phyloP scores from a whole-genome alignment of 106 monocot species.

The Dioscorea dumetorum region DNA sequence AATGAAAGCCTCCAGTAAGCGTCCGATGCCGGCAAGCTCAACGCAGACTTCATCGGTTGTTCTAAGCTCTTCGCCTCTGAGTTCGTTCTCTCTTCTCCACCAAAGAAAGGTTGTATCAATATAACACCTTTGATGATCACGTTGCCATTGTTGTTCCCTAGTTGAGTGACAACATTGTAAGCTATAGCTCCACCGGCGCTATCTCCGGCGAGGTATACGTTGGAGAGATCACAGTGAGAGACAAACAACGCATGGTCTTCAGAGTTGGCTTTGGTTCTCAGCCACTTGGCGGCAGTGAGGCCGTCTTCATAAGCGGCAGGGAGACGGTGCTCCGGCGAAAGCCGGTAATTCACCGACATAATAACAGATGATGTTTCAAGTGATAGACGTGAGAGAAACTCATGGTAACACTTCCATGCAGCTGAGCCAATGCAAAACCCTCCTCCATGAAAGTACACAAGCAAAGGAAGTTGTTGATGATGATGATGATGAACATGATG shows the following conservation, averaged over 20 bases:
- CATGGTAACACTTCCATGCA: conserved; percentile 79
- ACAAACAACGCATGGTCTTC: conserved; percentile 28
- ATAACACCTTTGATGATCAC: conserved; percentile 29
- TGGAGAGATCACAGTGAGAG: conserved; percentile 24
- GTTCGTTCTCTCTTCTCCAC: conserved; percentile 43
- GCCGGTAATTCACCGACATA: conserved; percentile 72
- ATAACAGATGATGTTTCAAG: conserved; percentile 22
- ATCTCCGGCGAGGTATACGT: conserved; percentile 68
- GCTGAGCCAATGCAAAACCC: conserved; percentile 88
- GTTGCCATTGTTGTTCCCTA: not conserved
- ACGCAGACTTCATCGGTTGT: conserved; percentile 43
- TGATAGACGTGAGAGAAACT: conserved; percentile 42
- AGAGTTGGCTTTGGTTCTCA: conserved; percentile 25
- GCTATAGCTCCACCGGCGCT: conserved; percentile 75
- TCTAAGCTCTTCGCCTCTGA: conserved; percentile 36
- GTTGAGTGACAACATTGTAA: conserved; percentile 35
- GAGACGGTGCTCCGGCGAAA: conserved; percentile 83
- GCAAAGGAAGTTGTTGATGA: conserved; percentile 30
- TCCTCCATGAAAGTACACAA: conserved; percentile 89
- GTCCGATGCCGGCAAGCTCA: conserved; percentile 52
- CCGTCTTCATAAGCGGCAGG: conserved; percentile 77
- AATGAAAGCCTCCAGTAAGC: conserved; percentile 74
- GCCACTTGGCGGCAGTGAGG: conserved; percentile 39
- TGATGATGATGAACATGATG: not conserved
- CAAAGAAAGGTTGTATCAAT: conserved; percentile 78